Evolutionary conservation across 208 protist species (phyloP), one percentile per base, ranked within the genome.

Genomic region (Tritrichomonas foetus): DNA sequence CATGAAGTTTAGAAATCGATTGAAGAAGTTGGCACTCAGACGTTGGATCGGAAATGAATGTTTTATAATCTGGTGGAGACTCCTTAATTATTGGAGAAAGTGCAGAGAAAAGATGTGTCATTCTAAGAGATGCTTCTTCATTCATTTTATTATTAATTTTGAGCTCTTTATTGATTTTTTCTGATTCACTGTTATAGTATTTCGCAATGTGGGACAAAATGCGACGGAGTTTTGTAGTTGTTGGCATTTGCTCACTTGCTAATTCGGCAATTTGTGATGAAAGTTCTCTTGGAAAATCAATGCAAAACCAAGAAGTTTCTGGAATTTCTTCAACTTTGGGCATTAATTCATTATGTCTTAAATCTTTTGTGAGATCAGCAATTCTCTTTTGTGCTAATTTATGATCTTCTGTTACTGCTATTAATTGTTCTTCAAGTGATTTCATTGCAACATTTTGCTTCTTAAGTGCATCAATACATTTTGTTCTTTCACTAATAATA

Each of bases 251-350:
- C 3, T 82, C 41, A 20, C 33, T 47, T 30, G 74, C 30, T 30
- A 50, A 1, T 11, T 82, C 74, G 3, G 74, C 33, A n/a, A 82
- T 82, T 41, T 50, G 33, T 9, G 44, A 9, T 33, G 0, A n/a
- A 1, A 82, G 41, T 0, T 82, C 39, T 39, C 50, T 44, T 47
- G 74, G 74, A 39, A 82, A 82, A 30, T 82, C 74, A 30, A 39
- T 27, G 22, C 74, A 82, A 39, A 82, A 82, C 74, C 74, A 82
- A 47, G 74, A 82, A 47, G 74, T 82, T 30, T 47, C 74, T 53
- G 74, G 74, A 30, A 82, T 82, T 50, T 82, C 74, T 47, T 82
- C 74, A 14, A 13, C 8, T 82, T 82, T 82, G 8, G 2, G 22
- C 1, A 30, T 3, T 1, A 50, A 25, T n/a, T 89, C 47, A 13